Evolutionary conservation across 441 rosid genomes (phyloP).

Genomic region (Theobroma grandiflorum): DNA sequence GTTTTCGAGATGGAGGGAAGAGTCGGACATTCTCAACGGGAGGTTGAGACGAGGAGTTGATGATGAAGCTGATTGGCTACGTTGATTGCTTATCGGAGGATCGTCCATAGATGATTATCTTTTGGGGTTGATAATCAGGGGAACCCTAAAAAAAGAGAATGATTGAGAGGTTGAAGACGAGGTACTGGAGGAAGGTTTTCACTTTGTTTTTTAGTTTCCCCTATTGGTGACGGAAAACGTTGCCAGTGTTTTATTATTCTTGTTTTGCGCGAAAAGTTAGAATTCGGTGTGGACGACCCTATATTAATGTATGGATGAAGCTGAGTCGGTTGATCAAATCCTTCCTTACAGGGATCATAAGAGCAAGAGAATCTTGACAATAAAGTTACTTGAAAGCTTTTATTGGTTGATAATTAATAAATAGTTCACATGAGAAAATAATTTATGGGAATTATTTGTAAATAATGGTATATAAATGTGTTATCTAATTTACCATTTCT

Average conservation of each 20-base stretch:
- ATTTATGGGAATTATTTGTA: not conserved
- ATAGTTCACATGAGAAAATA: not conserved
- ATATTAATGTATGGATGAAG: not conserved
- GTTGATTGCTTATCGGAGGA: conserved; percentile 39
- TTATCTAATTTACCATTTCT: no score
- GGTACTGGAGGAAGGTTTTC: not conserved
- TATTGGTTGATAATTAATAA: no score
- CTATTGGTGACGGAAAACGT: conserved; percentile 6
- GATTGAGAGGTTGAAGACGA: conserved; percentile 20
- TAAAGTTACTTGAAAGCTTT: not conserved
- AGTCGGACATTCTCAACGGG: conserved; percentile 54
- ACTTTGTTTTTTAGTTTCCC: not conserved
- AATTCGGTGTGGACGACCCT: conserved; percentile 17
- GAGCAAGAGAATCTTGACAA: no score
- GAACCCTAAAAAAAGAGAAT: conserved; percentile 26
- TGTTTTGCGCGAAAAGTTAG: conserved; percentile 27
- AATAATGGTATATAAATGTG: not conserved
- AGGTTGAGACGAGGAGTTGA: conserved; percentile 47
- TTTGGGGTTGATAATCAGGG: not conserved
- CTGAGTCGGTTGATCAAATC: conserved; percentile 3
- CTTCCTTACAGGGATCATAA: no score
- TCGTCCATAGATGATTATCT: conserved; percentile 51
- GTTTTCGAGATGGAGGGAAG: conserved; percentile 41
- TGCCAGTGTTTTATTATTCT: not conserved
- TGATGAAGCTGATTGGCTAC: conserved; percentile 30